phyloP scores from a whole-genome alignment of 257 asterid genomes.

The Solanum tacnaense region DNA sequence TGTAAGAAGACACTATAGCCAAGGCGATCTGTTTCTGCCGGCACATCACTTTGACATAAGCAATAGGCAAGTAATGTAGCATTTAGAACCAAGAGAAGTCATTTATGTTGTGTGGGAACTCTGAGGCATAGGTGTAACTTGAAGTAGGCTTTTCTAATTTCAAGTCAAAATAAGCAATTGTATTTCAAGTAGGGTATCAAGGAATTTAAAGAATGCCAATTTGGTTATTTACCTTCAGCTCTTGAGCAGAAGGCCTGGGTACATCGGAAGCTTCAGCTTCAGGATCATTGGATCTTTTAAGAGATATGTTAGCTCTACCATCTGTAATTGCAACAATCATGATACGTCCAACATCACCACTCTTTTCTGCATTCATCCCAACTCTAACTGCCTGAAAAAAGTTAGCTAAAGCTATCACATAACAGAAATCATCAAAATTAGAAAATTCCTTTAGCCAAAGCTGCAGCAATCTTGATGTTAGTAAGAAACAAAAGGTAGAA shows the following conservation, averaged over 20 bases:
- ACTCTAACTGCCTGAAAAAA: slow-evolving; percentile 81
- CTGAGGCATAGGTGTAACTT: neutral
- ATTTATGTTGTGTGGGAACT: neutral
- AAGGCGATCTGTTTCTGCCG: neutral
- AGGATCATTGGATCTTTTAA: slow-evolving; percentile 79
- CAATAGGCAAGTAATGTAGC: neutral
- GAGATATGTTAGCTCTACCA: slow-evolving; percentile 94
- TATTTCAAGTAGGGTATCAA: neutral
- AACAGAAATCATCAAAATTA: neutral
- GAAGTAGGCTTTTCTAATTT: neutral
- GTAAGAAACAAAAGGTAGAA: neutral
- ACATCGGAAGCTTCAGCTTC: slow-evolving; percentile 61
- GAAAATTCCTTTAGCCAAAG: neutral
- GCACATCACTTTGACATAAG: neutral
- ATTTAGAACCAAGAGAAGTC: neutral
- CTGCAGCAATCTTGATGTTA: neutral
- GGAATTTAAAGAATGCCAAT: neutral
- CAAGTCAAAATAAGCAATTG: neutral
- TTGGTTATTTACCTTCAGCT: slow-evolving; percentile 47
- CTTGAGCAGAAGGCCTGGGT: slow-evolving; percentile 81
- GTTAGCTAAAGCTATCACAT: neutral
- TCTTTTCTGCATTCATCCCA: slow-evolving; percentile 95
- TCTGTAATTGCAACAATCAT: slow-evolving; percentile 96
- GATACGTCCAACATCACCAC: slow-evolving; percentile 94
- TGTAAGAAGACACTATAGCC: neutral